phyloP scores from a whole-genome alignment of 1,284 basidiomycete species.

The Omphalotus olearius region DNA sequence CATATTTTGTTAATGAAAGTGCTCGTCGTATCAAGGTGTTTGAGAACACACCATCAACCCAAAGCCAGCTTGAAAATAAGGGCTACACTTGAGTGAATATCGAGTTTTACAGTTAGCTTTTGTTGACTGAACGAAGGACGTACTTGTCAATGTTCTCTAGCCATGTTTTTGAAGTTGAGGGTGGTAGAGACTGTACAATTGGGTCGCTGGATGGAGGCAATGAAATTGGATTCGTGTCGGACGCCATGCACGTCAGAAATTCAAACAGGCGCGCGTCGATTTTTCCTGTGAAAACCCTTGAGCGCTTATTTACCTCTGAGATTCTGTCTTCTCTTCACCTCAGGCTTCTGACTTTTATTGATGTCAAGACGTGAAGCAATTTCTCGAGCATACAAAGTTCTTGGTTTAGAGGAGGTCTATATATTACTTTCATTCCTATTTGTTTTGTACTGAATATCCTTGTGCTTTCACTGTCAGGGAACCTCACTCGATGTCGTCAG shows the following conservation, averaged over 20 bases:
- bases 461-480: constrained; percentile 33
- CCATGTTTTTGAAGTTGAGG: constrained; percentile 15
- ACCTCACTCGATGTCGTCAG: constrained; percentile 60
- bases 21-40: background rate
- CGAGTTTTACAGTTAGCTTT: constrained; percentile 8
- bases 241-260: background rate
- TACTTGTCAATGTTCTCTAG: constrained; percentile 46
- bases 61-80: constrained; percentile 94
- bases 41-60: constrained; percentile 78
- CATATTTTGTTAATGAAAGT: constrained; percentile 1
- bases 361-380: constrained; percentile 31
- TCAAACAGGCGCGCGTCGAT: constrained; percentile 19
- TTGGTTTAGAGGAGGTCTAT: constrained; percentile 57
- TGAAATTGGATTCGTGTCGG: background rate
- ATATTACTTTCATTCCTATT: background rate
- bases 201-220: background rate
- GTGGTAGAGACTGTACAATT: background rate
- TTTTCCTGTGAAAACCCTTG: no score
- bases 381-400: constrained; percentile 47
- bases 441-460: constrained; percentile 12
- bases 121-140: constrained; percentile 21
- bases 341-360: constrained; percentile 32
- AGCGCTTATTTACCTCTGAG: no score
- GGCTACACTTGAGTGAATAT: constrained; percentile 53
- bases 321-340: constrained; percentile 8